Evolutionary conservation across 352 stramenopile species (phyloP), one percentile per base, ranked within the genome.

Genomic region (Saprolegnia parasitica): DNA sequence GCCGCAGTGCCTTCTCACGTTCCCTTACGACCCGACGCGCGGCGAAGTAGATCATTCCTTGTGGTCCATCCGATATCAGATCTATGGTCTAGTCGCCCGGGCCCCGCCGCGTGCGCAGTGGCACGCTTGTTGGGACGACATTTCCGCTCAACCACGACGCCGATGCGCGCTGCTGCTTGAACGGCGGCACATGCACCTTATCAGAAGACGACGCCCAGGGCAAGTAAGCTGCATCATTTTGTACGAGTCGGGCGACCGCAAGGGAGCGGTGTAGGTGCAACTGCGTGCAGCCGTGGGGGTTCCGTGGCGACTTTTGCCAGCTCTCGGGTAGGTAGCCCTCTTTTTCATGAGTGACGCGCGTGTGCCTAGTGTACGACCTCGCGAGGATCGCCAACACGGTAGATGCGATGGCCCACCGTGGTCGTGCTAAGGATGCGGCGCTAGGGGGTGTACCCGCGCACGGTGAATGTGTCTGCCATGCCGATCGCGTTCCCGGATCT

Each of bases 101-200:
- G 0, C 73, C 86, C 9, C 76, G 83, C 9, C 75, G 81, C 40
- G 80, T 91, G 40, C 74, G 83, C 65, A 90, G 81, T 54, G 83
- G 83, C 6, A 75, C 73, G 1, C 71, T 83, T n/a, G 75, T 88
- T 23, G 83, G 80, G 26, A 80, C 81, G 4, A 87, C 54, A 24
- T 91, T 90, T 40, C 81, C 83, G 18, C 86, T 88, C 62, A 81
- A 90, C 72, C 83, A 91, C 58, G 83, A 90, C 68, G 85, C 80
- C 55, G 83, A 90, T 67, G 73, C 71, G 56, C 67, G 84, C 29
- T 91, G 83, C 71, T 91, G 83, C 57, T 77, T 90, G 45, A 83
- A 91, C 52, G 73, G 80, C 2, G 83, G 83, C 0, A 56, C 68
- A 10, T 91, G 83, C 29, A 72, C 71, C 1, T 56, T 75, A 5